These are phyloP conservation scores for Cladorrhinum sp. DNA, from an alignment of 2,329 filamentous ascomycete species.

Conservation along the genomic window DNA sequence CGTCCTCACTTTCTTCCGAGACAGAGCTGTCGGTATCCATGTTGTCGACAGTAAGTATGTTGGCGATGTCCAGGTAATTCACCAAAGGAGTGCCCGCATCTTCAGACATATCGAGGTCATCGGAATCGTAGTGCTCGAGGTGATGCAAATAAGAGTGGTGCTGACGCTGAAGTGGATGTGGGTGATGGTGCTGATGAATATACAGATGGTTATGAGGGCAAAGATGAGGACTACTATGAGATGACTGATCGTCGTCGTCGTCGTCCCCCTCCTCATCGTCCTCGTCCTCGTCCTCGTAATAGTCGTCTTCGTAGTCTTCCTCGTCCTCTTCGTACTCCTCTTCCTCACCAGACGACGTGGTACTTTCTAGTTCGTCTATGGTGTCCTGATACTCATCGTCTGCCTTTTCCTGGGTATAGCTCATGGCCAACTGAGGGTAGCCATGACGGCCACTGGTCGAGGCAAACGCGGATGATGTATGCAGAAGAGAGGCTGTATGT, in stretches of 20 bases:
- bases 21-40: constrained; percentile 23
- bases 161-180: constrained; percentile 5
- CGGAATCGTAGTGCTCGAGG: constrained; percentile 23
- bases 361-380: not conserved
- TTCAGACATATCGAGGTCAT: constrained; percentile 27
- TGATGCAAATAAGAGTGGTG: constrained; percentile 5
- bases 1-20: constrained; percentile 7
- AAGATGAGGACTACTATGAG: not conserved
- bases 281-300: constrained; percentile 8
- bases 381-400: constrained; percentile 10
- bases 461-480: not conserved
- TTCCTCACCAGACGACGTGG: not conserved
- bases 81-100: constrained; percentile 24
- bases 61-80: constrained; percentile 21
- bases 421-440: not conserved
- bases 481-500: not conserved
- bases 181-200: constrained; percentile 3
- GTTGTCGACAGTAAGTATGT: constrained; percentile 21
- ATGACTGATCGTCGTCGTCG: not conserved
- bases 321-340: constrained; percentile 12
- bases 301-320: constrained; percentile 2
- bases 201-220: constrained; percentile 4
- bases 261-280: constrained; percentile 2
- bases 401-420: constrained; percentile 10
- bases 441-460: not conserved